Conservation (phyloP, 169 alveolate genomes). For the Ichthyophthirius multifiliis region DNA sequence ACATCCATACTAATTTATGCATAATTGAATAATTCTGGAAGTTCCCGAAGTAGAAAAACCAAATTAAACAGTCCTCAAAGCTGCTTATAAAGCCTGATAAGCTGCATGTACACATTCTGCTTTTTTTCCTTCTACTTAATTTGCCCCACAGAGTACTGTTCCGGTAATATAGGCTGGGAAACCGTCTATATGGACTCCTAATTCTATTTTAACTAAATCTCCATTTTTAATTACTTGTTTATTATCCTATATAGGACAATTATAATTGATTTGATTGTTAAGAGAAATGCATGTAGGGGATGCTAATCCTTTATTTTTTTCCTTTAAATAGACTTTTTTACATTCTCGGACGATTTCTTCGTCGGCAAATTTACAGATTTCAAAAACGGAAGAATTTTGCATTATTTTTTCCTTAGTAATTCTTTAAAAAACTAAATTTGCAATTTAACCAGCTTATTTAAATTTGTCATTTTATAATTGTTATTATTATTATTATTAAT, state of each 20-base stretch:
- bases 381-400: not conserved
- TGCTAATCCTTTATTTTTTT: slow-evolving; percentile 94
- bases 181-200: slow-evolving; percentile 94
- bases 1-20: not conserved
- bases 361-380: not conserved
- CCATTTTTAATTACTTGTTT: slow-evolving; percentile 68
- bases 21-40: not conserved
- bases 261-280: slow-evolving; percentile 92
- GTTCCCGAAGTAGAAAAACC: slow-evolving; percentile 85
- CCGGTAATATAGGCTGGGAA: slow-evolving; percentile 87
- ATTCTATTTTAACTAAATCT: slow-evolving; percentile 91
- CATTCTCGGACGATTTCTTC: not conserved
- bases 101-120: slow-evolving; percentile 91
- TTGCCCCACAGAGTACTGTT: slow-evolving; percentile 80
- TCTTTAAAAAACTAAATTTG: not conserved
- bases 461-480: too few relatives aligned
- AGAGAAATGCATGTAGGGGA: slow-evolving; percentile 96
- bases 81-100: slow-evolving; percentile 91
- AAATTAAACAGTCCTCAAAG: slow-evolving; percentile 84
- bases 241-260: slow-evolving; percentile 88
- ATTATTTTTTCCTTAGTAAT: not conserved
- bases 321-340: slow-evolving; percentile 37
- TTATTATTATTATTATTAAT: too few relatives aligned
- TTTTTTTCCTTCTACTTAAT: slow-evolving; percentile 56
- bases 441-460: not conserved